These are phyloP conservation scores for Tuber microsphaerosporum DNA, from an alignment of 495 filamentous ascomycete species.

Conservation along the genomic window DNA sequence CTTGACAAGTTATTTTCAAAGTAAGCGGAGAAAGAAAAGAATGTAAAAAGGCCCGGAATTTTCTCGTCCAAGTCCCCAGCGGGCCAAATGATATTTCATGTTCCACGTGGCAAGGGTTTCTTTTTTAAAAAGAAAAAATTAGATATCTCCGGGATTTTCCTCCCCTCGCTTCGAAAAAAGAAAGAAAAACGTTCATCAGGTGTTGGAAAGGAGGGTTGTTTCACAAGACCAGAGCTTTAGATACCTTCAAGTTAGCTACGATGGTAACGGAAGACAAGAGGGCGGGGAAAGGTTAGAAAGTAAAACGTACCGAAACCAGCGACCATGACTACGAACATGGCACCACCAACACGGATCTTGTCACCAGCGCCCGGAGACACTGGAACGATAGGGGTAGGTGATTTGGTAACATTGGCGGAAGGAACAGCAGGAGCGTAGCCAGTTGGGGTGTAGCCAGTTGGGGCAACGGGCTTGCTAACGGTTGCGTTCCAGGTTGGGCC, in stretches of 20 bases:
- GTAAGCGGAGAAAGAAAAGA: neutral
- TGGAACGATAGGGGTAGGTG: conserved; percentile 40
- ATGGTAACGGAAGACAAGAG: neutral
- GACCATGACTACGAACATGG: conserved; percentile 32
- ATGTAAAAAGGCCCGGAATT: neutral
- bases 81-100: conserved; percentile 1
- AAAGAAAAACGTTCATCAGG: neutral
- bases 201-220: neutral
- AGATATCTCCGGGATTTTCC: neutral
- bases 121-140: neutral
- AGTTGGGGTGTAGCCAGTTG: conserved; percentile 19
- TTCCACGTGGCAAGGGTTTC: conserved; percentile 3
- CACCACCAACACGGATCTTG: conserved; percentile 34
- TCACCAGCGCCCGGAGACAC: conserved; percentile 49
- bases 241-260: neutral
- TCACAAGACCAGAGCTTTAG: neutral
- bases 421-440: conserved; percentile 14
- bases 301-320: conserved; percentile 32
- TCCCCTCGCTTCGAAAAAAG: neutral
- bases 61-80: neutral
- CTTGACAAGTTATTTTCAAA: neutral
- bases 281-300: neutral
- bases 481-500: conserved; percentile 4
- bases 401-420: conserved; percentile 33
- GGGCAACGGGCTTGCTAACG: conserved; percentile 29